phyloP scores from a whole-genome alignment of 345 rosid genomes.

The Kernera saxatilis region DNA sequence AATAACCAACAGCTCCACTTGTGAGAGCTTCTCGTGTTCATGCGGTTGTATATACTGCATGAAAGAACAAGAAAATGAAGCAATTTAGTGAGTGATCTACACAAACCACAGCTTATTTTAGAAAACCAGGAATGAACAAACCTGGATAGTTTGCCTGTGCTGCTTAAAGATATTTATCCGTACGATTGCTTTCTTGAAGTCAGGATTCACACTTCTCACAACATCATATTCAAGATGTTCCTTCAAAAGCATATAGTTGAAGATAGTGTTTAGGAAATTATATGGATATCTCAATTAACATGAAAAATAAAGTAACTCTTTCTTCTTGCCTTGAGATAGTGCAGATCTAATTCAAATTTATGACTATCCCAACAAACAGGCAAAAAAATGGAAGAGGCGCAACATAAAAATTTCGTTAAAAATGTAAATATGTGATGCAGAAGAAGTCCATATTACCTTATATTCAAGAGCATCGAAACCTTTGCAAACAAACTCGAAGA shows the following conservation, averaged over 20 bases:
- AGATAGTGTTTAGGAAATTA: not conserved
- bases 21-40: slow-evolving; percentile 93
- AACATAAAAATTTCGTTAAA: not conserved
- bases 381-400: not conserved
- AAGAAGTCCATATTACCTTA: slow-evolving; percentile 47
- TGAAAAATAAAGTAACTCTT: not conserved
- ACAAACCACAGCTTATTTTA: slow-evolving; percentile 18
- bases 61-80: slow-evolving; percentile 3
- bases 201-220: slow-evolving; percentile 71
- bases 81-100: not conserved
- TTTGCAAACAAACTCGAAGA: slow-evolving; percentile 88
- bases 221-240: slow-evolving; percentile 88
- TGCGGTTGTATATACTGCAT: slow-evolving; percentile 94
- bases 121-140: slow-evolving; percentile 63
- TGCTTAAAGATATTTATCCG: slow-evolving; percentile 84
- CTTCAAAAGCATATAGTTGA: slow-evolving; percentile 35
- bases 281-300: slow-evolving; percentile 1
- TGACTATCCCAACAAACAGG: not conserved
- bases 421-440: not conserved
- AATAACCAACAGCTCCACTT: slow-evolving; percentile 88
- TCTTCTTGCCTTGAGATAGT: not conserved
- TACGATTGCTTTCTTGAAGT: slow-evolving; percentile 70
- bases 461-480: slow-evolving; percentile 81
- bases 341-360: not conserved
- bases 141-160: slow-evolving; percentile 97